Base-by-base conservation (phyloP, 2,329 filamentous ascomycete genomes). In the Ophiocordyceps robertsii region DNA sequence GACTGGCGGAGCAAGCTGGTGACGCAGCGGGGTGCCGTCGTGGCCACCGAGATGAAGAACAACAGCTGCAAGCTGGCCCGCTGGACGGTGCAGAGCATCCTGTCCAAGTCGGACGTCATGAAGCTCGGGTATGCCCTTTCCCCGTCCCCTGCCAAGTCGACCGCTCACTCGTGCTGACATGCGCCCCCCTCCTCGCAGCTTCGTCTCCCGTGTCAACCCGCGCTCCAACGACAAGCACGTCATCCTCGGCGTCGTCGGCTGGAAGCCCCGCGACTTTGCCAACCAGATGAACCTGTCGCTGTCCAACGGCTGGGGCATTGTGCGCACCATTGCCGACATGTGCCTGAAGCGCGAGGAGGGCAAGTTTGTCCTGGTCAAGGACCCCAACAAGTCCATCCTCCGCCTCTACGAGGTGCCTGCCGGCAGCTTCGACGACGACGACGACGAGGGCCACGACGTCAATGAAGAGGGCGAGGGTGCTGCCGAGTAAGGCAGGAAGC, bases 31-130 rank as follows among this genome's bases (percentile, higher is more conserved):
- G 92, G 92, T 79, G 92, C 92, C 44, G 90, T 98, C 37, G 84
- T 98, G 24, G 92, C 92, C 17, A 98, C 92, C 12, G 92, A 98
- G 72, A 98, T 98, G 92, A 98, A 98, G 85, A 98, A 98, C 79
- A 98, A 98, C 77, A 88, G 81, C 60, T 94, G 87, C 83, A 98
- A 98, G 74, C 81, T 98, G 49, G 92, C 92, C 45, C 76, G 92
- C 62, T 98, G 92, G 92, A 95, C 92, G 29, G 87, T 90, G 37
- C 92, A 98, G 73, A 86, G 84, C 59, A 95, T 98, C 58, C 78
- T 98, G 45, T 89, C 90, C 62, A 89, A 89, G 69, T 89, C 92
- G n/a, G 92, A 98, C 61, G 74, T 88, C 52, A 95, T 98, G 88
- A 98, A 96, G 74, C 80, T 98, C 63, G 92, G 87, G 84, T 89